Percentiles rank a stretch among this genome's conserved stretches.
Evolutionary conservation across 2,329 filamentous ascomycete species (phyloP).

Genomic region (Stagonosporopsis chrysanthemi): DNA sequence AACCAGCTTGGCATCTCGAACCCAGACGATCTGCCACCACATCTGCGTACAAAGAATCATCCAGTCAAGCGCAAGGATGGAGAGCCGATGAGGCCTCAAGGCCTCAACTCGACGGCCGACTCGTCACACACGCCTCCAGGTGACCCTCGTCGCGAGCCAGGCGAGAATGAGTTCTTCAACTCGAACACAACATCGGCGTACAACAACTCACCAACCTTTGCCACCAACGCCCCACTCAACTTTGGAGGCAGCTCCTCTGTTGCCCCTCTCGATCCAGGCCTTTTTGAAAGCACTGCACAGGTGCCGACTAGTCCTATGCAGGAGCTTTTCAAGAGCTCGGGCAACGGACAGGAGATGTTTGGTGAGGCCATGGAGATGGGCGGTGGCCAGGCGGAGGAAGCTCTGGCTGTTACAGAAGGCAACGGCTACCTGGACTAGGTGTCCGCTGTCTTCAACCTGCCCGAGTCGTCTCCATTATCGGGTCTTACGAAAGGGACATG

Average conservation of each 20-base stretch:
- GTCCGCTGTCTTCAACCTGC: conserved; percentile 11
- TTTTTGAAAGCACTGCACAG: conserved; percentile 44
- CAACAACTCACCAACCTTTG: conserved; percentile 47
- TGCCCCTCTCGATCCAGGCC: conserved; percentile 46
- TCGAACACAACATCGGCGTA: conserved; percentile 34
- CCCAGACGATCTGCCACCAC: conserved; percentile 86
- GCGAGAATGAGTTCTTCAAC: conserved; percentile 46
- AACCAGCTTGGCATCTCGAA: conserved; percentile 86
- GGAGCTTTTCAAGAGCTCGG: conserved; percentile 48
- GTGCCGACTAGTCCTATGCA: conserved; percentile 46
- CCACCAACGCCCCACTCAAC: conserved; percentile 39
- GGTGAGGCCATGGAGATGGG: conserved; percentile 46
- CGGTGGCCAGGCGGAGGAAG: conserved; percentile 49
- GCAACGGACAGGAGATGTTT: conserved; percentile 48
- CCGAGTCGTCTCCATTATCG: not conserved
- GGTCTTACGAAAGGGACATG: not conserved
- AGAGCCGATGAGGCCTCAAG: conserved; percentile 48
- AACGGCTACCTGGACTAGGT: conserved; percentile 45
- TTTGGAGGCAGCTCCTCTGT: conserved; percentile 41
- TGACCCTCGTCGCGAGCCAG: conserved; percentile 42
- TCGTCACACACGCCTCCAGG: conserved; percentile 49
- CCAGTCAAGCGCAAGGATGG: conserved; percentile 66
- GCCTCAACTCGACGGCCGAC: conserved; percentile 47
- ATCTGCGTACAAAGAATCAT: conserved; percentile 73
- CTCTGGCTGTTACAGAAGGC: conserved; percentile 46